phyloP scores from a whole-genome alignment of 2,329 filamentous ascomycete genomes.

The Botrytis porri region DNA sequence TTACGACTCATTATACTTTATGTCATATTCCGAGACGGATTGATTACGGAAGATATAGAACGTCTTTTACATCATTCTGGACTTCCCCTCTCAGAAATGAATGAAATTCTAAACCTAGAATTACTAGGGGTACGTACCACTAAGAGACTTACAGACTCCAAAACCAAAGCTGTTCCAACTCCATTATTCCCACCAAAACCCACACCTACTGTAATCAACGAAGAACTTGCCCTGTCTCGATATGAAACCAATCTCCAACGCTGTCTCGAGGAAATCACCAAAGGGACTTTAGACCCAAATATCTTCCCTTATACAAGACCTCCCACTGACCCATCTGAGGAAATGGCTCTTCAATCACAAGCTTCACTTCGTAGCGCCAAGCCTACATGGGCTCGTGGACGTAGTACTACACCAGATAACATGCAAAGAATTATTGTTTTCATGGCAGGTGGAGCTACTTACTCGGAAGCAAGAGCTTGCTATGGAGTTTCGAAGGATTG shows the following conservation, averaged over 20 bases:
- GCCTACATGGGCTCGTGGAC: conserved; percentile 89
- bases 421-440: conserved; percentile 90
- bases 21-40: conserved; percentile 78
- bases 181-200: conserved; percentile 71
- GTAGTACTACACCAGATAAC: conserved; percentile 72
- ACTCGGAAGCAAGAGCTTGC: conserved; percentile 83
- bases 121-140: conserved; percentile 74
- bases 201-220: conserved; percentile 53
- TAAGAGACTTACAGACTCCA: conserved; percentile 71
- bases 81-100: conserved; percentile 69
- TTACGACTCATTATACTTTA: conserved; percentile 84
- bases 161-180: conserved; percentile 54
- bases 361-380: conserved; percentile 86
- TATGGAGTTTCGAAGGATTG: conserved; percentile 77
- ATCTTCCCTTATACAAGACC: conserved; percentile 73
- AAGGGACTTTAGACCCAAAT: conserved; percentile 62
- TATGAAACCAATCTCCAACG: conserved; percentile 79
- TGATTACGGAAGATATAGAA: conserved; percentile 78
- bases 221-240: conserved; percentile 83
- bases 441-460: conserved; percentile 92
- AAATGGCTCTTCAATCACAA: conserved; percentile 53
- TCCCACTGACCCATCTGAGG: conserved; percentile 60
- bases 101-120: conserved; percentile 74
- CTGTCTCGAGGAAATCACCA: conserved; percentile 74
- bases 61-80: conserved; percentile 81